Conservation (phyloP, 208 protist genomes). For the Blastocrithidia nonstop region DNA sequence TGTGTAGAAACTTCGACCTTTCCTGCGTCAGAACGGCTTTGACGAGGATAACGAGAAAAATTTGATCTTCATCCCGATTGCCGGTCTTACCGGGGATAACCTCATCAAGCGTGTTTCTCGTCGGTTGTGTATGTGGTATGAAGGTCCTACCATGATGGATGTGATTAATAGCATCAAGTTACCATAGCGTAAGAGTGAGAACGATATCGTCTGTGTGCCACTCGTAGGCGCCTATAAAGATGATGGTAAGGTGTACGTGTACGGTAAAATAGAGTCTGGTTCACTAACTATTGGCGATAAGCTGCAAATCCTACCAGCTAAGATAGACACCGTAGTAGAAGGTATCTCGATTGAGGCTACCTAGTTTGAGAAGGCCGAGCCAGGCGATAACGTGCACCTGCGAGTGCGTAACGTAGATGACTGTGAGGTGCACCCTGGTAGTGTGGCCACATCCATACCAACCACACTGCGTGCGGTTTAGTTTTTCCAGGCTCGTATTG, state of each 20-base stretch:
- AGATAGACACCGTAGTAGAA: conserved; percentile 64
- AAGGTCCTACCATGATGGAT: conserved; percentile 84
- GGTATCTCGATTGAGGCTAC: conserved; percentile 81
- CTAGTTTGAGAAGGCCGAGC: conserved; percentile 77
- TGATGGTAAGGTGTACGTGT: conserved; percentile 84
- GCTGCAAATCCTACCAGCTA: conserved; percentile 69
- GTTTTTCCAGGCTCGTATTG: conserved; percentile 90
- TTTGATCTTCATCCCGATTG: conserved; percentile 93
- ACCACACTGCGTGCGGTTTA: conserved; percentile 71
- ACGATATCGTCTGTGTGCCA: conserved; percentile 86
- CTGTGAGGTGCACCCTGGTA: conserved; percentile 70
- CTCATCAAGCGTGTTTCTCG: conserved; percentile 68
- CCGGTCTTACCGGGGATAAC: conserved; percentile 90
- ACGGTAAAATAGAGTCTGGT: conserved; percentile 93
- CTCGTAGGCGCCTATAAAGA: conserved; percentile 93
- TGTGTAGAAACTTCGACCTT: conserved; percentile 87
- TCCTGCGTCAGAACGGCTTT: conserved; percentile 93
- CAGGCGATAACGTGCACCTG: conserved; percentile 89
- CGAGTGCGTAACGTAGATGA: conserved; percentile 83
- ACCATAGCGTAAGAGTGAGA: conserved; percentile 59
- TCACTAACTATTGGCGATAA: conserved; percentile 79
- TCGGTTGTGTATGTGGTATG: conserved; percentile 82
- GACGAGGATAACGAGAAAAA: conserved; percentile 71
- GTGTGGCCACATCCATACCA: conserved; percentile 78
- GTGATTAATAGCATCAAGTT: conserved; percentile 80